Conservation (phyloP, 345 rosid genomes). For the Eucalyptus pumila region DNA sequence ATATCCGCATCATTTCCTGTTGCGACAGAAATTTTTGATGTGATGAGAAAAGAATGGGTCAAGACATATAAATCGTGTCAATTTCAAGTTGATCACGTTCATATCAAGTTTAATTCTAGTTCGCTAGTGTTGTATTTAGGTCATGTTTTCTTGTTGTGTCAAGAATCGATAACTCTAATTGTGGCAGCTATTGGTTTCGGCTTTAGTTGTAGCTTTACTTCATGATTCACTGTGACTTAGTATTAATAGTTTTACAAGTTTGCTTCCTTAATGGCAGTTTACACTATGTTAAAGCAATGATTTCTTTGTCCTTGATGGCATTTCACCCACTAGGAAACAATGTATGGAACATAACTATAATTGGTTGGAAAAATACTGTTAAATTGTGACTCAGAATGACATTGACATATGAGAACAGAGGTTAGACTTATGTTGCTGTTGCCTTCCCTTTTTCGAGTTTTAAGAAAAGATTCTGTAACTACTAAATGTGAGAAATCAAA, state of each 20-base stretch:
- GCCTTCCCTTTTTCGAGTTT: background rate
- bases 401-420: background rate
- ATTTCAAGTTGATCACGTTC: background rate
- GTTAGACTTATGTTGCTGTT: background rate
- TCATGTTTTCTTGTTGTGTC: background rate
- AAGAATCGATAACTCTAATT: background rate
- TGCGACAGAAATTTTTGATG: background rate
- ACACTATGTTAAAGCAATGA: background rate
- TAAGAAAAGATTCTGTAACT: background rate
- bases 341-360: background rate
- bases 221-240: background rate
- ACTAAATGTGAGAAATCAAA: background rate
- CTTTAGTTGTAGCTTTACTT: background rate
- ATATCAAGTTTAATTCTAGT: background rate
- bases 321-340: background rate
- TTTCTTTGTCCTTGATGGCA: background rate
- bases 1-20: background rate
- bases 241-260: background rate
- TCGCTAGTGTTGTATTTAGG: background rate
- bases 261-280: background rate
- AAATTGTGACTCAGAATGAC: background rate
- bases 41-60: background rate
- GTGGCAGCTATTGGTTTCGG: background rate
- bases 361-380: background rate
- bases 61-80: background rate